Base-by-base conservation (phyloP, 2,329 filamentous ascomycete genomes). In the Fusarium poae region DNA sequence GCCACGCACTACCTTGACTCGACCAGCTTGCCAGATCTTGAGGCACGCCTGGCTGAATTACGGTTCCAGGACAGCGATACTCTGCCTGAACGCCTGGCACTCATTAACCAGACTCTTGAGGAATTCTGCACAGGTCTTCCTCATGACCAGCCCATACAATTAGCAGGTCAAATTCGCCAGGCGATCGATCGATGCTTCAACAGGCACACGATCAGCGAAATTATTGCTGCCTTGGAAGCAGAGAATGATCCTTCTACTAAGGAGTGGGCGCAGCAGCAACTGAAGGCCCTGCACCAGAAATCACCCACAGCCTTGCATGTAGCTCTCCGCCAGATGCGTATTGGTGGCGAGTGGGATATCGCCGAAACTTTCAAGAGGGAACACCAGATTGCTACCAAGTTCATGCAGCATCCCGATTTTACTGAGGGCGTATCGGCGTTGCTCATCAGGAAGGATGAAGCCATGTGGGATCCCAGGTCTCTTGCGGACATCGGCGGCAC, bases 1-100 rank as follows among this genome's bases (percentile, higher is more conserved):
- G 96, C 96, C 63, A 98, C 96, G 16, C 96, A 99, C 82, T 99
- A 97, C 82, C 83, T 99, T 70, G 92, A 99, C 85, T 97, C 95
- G 43, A 94, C 92, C 63, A 91, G 91, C 70, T 86, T 99, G 64
- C 89, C 92, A 50, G 88, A 88, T 72, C 86, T 99, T 60, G 93
- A 97, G 79, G 86, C 89, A 21, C 92, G 95, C 77, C 86, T 99
- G 27, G 92, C 93, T 2, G 96, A 99, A 81, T 86, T 99, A 66
- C 87, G 90, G 29, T 99, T 99, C 84, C 86, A 87, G 62, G 97
- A 99, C 81, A 88, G 90, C 74, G 88, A 92, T 58, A 71, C 79
- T 39, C 82, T 91, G 23, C 71, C 84, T 23, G 82, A 89, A 43
- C 90, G 94, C 55, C 84, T 94, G 62, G 80, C 83, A 44, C 84